Evolutionary conservation across 2,329 filamentous ascomycete species (phyloP), one percentile per base, ranked within the genome.

Genomic region (Penicillium sp.): DNA sequence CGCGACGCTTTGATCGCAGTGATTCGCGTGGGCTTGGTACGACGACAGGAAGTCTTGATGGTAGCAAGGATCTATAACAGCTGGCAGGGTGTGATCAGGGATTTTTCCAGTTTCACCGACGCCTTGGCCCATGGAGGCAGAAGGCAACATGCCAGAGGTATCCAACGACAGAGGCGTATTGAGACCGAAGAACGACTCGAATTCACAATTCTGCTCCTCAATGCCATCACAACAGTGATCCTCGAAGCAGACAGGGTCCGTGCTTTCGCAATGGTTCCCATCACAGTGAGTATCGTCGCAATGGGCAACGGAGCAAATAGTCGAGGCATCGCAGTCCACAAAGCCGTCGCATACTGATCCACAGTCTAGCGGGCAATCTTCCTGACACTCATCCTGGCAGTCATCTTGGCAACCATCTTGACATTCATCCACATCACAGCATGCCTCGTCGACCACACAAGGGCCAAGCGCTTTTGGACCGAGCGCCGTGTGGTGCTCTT

Each of bases 301-400:
- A 48, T 69, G 59, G 33, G 68, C 62, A 31, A 69, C 69, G 2
- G 75, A 75, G 60, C 75, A 77, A 13, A 68, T 66, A 3, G 68
- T 74, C 8, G 68, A 70, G 33, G 70, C 69, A 50, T 75, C 72
- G 57, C 75, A 78, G 35, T 75, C 74, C 19, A 73, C 66, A 51
- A 76, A 77, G 41, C 74, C 74, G 52, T 76, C 75, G 58, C 75
- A 78, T 21, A 74, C 65, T 11, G 75, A 76, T 19, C 68, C 68
- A 53, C 75, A 77, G 47, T 70, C 68, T 57, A 71, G 58, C 27
- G 64, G n/a, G n/a, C 37, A 74, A 48, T 69, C 65, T 44, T 77
- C 73, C 35, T 66, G 41, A 48, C 72, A 39, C 1, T 19, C 35
- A 19, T 39, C 35, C 35, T 66, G 31, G 50, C 72, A 39, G 16